Percentiles rank a stretch among this genome's conserved stretches.
phyloP scores from a whole-genome alignment of 2,329 filamentous ascomycete genomes.

The Thielaviopsis populi region DNA sequence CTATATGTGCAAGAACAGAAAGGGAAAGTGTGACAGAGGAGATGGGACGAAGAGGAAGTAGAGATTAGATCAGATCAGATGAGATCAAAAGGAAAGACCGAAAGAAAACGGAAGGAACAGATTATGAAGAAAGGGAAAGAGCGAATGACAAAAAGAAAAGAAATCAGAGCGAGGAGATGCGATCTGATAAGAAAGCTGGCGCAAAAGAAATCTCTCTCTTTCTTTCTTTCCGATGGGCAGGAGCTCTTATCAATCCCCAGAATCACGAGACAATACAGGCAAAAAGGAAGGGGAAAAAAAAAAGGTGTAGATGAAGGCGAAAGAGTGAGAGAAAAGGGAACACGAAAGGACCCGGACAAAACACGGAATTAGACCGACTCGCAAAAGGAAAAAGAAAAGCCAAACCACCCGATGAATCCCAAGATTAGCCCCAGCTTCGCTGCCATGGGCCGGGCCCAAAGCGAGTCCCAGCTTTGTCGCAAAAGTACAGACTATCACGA shows the following conservation, averaged over 20 bases:
- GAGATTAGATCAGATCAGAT: neutral
- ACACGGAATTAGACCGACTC: neutral
- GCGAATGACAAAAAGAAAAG: neutral
- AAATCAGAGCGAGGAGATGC: neutral
- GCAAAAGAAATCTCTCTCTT: neutral
- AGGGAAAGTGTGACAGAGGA: neutral
- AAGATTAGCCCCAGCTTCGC: slow-evolving; percentile 1
- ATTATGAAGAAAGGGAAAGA: neutral
- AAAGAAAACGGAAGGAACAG: no score
- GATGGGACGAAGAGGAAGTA: neutral
- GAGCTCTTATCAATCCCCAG: neutral
- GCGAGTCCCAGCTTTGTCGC: neutral
- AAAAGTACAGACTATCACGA: neutral
- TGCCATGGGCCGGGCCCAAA: neutral
- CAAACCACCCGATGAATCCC: neutral
- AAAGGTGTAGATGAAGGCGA: neutral
- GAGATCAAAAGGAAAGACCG: neutral
- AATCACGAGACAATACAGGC: neutral
- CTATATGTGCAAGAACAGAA: neutral
- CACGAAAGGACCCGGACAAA: neutral
- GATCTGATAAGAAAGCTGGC: neutral
- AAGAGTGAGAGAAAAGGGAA: neutral
- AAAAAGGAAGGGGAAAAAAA: neutral
- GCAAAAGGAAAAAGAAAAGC: neutral
- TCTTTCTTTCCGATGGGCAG: neutral